Percentiles rank a stretch among this genome's conserved stretches.
Conservation (phyloP, 75 land plant genomes). For the Sequoiadendron giganteum region DNA sequence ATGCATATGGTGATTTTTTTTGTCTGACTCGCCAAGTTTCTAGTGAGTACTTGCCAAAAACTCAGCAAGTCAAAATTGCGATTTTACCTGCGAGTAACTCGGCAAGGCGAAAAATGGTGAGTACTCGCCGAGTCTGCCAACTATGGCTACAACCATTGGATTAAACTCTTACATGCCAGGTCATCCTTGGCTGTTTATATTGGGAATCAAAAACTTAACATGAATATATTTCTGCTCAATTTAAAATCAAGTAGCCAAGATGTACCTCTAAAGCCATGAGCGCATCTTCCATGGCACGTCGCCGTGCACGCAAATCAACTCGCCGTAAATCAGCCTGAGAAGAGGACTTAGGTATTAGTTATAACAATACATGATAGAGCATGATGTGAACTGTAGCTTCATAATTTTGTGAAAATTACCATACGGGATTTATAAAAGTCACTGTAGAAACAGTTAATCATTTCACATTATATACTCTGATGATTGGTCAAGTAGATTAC, state of each 20-base stretch:
- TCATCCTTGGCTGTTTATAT: not conserved
- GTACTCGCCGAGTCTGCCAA: too few species aligned
- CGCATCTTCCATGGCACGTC: conserved; percentile 98
- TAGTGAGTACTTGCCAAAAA: too few species aligned
- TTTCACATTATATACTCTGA: conserved; percentile 6
- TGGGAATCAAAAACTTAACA: not conserved
- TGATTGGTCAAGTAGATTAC: conserved; percentile 34
- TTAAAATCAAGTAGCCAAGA: not conserved
- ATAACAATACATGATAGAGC: not conserved
- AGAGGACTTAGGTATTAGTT: not conserved
- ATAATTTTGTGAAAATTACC: not conserved
- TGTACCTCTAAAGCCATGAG: conserved; percentile 83
- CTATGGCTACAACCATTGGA: not conserved
- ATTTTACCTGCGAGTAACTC: too few species aligned
- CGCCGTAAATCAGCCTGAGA: conserved; percentile 86
- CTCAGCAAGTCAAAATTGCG: too few species aligned
- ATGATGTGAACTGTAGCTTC: not conserved
- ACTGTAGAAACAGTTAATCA: not conserved
- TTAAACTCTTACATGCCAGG: not conserved
- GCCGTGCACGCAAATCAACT: conserved; percentile 77
- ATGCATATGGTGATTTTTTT: too few species aligned
- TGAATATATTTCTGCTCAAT: not conserved
- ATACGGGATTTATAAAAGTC: not conserved
- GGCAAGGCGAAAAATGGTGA: too few species aligned
- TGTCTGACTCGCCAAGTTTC: too few species aligned